phyloP scores from a whole-genome alignment of 129 eudicot genomes.

The Chrysanthemum lavandulifolium region DNA sequence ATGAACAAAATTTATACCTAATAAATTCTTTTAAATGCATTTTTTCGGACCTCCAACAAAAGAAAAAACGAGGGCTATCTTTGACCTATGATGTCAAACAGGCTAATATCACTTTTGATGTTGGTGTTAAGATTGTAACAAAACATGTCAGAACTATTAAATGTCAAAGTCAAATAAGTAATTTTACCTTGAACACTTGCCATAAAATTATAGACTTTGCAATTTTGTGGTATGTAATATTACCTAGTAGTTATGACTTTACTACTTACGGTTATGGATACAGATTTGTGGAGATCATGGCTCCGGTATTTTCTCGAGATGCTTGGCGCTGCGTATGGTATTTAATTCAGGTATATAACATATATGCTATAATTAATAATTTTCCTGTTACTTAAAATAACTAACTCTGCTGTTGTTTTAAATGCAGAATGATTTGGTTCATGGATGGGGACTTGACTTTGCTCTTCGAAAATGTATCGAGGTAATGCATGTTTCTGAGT shows the following conservation, averaged over 20 bases:
- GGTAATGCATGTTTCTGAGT: conserved; percentile 42
- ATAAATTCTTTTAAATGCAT: neutral
- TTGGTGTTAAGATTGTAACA: too few relatives aligned
- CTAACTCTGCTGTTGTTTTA: conserved; percentile 5
- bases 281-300: conserved; percentile 98
- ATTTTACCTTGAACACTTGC: conserved; percentile 15
- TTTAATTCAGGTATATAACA: conserved; percentile 71
- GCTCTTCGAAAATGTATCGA: conserved; percentile 76
- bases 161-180: conserved; percentile 13
- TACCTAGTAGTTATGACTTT: conserved; percentile 17
- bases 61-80: neutral
- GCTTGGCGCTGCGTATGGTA: conserved; percentile 99
- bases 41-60: neutral
- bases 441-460: conserved; percentile 98
- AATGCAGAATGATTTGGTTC: conserved; percentile 91
- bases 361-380: conserved; percentile 6
- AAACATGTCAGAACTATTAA: neutral
- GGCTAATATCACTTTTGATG: too few relatives aligned
- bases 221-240: neutral
- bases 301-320: conserved; percentile 88
- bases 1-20: conserved; percentile 22
- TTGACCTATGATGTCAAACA: conserved; percentile 11
- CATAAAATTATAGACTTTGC: neutral
- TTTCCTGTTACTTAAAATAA: neutral
- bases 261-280: conserved; percentile 3